Evolutionary conservation across 768 basidiomycete species (phyloP), one percentile per base, ranked within the genome.

Genomic region (Piloderma croceum): DNA sequence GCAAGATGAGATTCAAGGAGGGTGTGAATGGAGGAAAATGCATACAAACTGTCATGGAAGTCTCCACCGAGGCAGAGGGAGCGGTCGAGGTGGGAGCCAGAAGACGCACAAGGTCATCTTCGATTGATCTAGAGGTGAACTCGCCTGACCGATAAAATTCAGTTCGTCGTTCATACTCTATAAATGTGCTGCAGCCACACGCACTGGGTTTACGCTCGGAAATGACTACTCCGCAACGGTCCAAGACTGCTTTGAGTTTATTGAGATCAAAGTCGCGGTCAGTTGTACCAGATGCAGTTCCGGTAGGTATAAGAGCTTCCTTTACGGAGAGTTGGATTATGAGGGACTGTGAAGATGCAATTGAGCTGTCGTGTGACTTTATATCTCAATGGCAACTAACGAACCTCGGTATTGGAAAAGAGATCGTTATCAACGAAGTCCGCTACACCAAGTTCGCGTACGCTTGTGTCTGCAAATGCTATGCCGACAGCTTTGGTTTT

Each of bases 291-390:
- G 78, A 73, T 0, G 67, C 64, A 5, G 86, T 84, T n/a, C 83
- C 83, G 0, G 77, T 78, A 2, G 85, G 71, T 31, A 98, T 68
- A 39, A 98, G 73, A 3, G 90, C 91, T 61, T 99, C 96, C 58
- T 98, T 98, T n/a, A 91, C 89, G 0, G 90, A 92, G 2, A 98
- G 76, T 58, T 99, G 96, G 44, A 98, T 98, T 24, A 97, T 67
- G 24, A 98, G 74, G 2, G 91, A 91, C 94, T 97, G 52, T 6
- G 19, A 42, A 45, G 33, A 23, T 6, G 1, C 29, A 27, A 38
- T 31, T 7, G 19, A n/a, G 21, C 27, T 24, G 13, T 10, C 41
- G 20, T 10, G 24, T 18, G 17, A 24, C n/a, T n/a, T n/a, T n/a
- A n/a, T n/a, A n/a, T n/a, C n/a, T n/a, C 35, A 17, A 39, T 19